Base-by-base conservation (phyloP, 345 rosid genomes). In the Laguncularia racemosa region DNA sequence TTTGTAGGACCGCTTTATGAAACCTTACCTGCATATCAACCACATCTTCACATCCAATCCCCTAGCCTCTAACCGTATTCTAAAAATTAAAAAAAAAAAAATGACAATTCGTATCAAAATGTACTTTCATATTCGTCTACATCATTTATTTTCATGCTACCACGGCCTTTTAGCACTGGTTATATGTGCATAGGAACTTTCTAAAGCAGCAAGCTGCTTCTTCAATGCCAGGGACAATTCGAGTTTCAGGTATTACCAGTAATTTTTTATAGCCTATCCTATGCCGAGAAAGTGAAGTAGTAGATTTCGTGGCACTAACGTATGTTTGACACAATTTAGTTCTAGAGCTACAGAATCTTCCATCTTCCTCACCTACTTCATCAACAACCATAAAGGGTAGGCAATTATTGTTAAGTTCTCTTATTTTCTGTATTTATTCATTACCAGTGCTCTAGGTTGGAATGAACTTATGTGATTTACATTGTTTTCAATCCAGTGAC, bases 201-300 rank as follows among this genome's bases (percentile, higher is more conserved):
- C 7, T 6, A 33, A 33, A 48, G 43, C 44, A 33, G 20, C 12
- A 38, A 52, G 59, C 48, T 16, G 53, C 51, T 20, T 54, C 61
- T 53, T 56, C 45, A 63, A 92, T 92, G 98, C 98, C 98, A 59
- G 98, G 98, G 71, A 77, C 82, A 69, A 86, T 89, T 72, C 81
- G 80, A 68, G 89, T 92, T 67, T 83, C 93, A 83, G 96, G 96
- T 89, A 75, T 50, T 55, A 23, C 43, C 5, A 14, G 3, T 26
- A 50, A 21, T 21, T 58, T 13, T 50, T 0, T 10, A 16, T 7
- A 10, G 6, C 11, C 15, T 46, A 17, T 6, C 21, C 18, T 7
- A 17, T 23, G 14, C 1, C 43, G 14, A 8, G 10, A 23, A 48
- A 14, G 49, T 33, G 45, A n/a, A 17, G 28, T 59, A 14, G 50